These are phyloP conservation scores for Gossypium schwendimanii DNA, from an alignment of 441 rosid genomes.

Conservation along the genomic window DNA sequence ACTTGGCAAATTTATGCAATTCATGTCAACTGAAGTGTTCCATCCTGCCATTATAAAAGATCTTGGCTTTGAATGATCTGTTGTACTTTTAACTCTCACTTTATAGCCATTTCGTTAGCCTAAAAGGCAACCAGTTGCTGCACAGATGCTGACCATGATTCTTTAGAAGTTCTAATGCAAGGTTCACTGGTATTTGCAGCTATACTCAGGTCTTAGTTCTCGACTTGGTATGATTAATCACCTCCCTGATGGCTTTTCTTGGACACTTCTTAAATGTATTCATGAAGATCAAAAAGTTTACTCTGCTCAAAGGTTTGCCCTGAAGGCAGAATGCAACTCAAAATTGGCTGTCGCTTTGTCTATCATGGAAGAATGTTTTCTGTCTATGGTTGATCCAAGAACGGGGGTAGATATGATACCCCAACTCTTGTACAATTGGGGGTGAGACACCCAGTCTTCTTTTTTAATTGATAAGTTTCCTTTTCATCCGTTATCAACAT, in stretches of 20 bases:
- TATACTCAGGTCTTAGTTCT: constrained; percentile 70
- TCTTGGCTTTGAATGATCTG: neutral
- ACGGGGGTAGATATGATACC: constrained; percentile 97
- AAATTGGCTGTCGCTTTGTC: constrained; percentile 87
- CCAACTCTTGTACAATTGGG: constrained; percentile 84
- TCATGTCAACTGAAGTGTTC: constrained; percentile 2
- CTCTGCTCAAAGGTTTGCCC: constrained; percentile 63
- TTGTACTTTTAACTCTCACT: neutral
- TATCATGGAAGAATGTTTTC: constrained; percentile 93
- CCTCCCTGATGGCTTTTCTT: constrained; percentile 57
- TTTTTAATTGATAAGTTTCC: neutral
- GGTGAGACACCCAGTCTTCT: constrained; percentile 36
- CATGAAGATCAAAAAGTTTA: constrained; percentile 74
- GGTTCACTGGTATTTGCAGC: constrained; percentile 38
- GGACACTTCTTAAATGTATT: constrained; percentile 85
- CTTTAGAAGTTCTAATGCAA: constrained; percentile 13
- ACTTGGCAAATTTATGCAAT: neutral
- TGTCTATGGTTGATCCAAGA: constrained; percentile 88
- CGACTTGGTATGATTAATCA: constrained; percentile 56
- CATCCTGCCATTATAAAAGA: neutral
- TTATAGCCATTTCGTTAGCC: neutral
- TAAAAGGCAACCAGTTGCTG: neutral
- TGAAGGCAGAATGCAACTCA: constrained; percentile 94
- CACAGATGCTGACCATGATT: neutral
- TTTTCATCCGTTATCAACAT: neutral